A percentile compares a stretch with the other conserved stretches of the same genome.
Conservation (phyloP, 352 stramenopile genomes). For the Phytopythium helicoides region DNA sequence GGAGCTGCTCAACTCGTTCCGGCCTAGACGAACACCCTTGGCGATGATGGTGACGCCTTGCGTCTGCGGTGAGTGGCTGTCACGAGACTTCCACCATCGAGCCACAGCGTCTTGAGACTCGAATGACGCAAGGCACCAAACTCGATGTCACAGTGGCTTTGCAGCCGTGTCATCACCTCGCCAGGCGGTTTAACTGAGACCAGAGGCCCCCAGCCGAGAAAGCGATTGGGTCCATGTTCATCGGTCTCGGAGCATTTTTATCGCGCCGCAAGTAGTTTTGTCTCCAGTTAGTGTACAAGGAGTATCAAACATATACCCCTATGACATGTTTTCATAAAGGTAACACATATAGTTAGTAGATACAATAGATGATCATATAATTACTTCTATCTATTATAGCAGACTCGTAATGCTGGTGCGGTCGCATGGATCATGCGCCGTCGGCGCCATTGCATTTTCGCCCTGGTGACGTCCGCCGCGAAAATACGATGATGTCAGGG, state of each 20-base stretch:
- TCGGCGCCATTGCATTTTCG: background rate
- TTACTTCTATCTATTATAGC: background rate
- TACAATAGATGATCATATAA: background rate
- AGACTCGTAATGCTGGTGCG: background rate
- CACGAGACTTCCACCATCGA: background rate
- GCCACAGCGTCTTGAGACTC: background rate
- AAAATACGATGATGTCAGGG: conserved; percentile 28
- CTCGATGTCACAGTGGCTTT: conserved; percentile 4
- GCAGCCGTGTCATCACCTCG: conserved; percentile 6
- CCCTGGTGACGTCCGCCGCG: conserved; percentile 11
- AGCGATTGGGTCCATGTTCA: background rate
- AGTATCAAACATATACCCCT: too few relatives aligned
- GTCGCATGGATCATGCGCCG: conserved; percentile 20
- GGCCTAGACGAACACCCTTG: too few relatives aligned
- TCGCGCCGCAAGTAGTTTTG: background rate
- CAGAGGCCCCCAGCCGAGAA: background rate
- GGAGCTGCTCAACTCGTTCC: background rate
- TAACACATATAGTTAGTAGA: too few relatives aligned
- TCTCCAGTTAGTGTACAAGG: background rate
- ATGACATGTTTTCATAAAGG: too few relatives aligned
- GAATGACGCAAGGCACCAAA: background rate
- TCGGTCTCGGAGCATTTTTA: background rate
- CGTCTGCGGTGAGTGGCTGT: background rate
- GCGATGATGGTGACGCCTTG: too few relatives aligned
- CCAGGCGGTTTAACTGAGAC: conserved; percentile 1